Percentiles rank a stretch among this genome's conserved stretches.
Conservation (phyloP, 164 flowering plant species). For the Sextonia rubra region DNA sequence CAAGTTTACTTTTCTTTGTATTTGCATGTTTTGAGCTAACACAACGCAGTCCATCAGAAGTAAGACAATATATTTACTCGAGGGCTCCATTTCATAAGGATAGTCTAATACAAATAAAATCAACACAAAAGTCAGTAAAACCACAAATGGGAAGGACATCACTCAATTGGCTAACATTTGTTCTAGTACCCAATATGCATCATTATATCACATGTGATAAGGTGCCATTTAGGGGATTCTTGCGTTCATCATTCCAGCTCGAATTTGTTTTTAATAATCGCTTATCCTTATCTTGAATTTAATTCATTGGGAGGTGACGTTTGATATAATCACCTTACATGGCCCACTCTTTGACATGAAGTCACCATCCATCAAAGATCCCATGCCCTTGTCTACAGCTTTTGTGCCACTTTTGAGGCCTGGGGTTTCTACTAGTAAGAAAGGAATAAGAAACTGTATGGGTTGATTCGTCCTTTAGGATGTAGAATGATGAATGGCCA, state of each 20-base stretch:
- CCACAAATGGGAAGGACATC: too few relatives aligned
- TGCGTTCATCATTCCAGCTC: background rate
- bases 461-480: background rate
- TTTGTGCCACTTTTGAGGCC: background rate
- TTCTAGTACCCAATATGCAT: background rate
- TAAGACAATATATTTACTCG: too few relatives aligned
- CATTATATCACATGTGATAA: background rate
- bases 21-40: too few relatives aligned
- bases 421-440: background rate
- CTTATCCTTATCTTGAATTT: conserved; percentile 2
- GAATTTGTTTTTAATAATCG: background rate
- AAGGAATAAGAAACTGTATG: background rate
- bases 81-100: too few relatives aligned
- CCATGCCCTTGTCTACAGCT: background rate
- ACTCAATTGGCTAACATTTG: background rate
- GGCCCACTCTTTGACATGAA: background rate
- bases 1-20: too few relatives aligned
- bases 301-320: background rate
- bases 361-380: background rate
- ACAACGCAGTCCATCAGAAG: too few relatives aligned
- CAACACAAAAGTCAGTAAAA: too few relatives aligned
- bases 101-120: too few relatives aligned
- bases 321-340: background rate
- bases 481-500: background rate
- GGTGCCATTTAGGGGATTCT: background rate